A percentile compares a stretch with the other conserved stretches of the same genome.
Conservation (phyloP, 345 rosid species). For the Eucalyptus curtisii region DNA sequence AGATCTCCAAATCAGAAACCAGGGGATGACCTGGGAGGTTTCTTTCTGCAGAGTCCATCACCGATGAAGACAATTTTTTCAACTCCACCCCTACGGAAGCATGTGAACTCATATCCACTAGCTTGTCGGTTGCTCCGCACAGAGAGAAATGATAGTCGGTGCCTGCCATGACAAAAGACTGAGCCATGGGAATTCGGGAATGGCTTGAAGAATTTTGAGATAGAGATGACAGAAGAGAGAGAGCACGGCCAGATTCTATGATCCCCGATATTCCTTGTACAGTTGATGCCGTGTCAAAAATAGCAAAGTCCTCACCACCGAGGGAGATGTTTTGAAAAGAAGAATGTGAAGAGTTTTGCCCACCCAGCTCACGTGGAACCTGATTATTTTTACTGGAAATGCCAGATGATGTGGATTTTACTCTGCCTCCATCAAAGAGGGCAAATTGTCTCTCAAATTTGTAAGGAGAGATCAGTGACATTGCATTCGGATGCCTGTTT, state of each 20-base stretch:
- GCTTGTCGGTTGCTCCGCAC: slow-evolving; percentile 6
- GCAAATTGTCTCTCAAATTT: slow-evolving; percentile 16
- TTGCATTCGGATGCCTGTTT: slow-evolving; percentile 10
- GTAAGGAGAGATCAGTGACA: slow-evolving; percentile 11
- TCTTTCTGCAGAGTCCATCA: slow-evolving; percentile 16
- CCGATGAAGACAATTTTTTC: slow-evolving; percentile 13
- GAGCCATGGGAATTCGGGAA: slow-evolving; percentile 11
- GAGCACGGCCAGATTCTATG: slow-evolving; percentile 34
- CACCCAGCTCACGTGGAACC: slow-evolving; percentile 12
- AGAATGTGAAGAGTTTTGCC: slow-evolving; percentile 11
- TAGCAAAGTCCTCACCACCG: slow-evolving; percentile 18
- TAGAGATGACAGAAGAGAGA: slow-evolving; percentile 65
- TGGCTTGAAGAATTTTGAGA: slow-evolving; percentile 18
- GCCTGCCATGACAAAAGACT: slow-evolving; percentile 2
- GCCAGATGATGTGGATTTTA: slow-evolving; percentile 2
- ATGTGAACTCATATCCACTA: not conserved
- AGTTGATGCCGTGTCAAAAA: slow-evolving; percentile 13
- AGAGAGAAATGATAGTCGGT: not conserved
- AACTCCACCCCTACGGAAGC: slow-evolving; percentile 7
- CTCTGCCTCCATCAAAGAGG: slow-evolving; percentile 14
- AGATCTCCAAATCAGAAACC: slow-evolving; percentile 14
- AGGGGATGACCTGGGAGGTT: slow-evolving; percentile 7
- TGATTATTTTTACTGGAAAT: slow-evolving; percentile 3
- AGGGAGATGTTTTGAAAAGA: slow-evolving; percentile 20
- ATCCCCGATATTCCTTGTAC: slow-evolving; percentile 19